These are phyloP conservation scores for Pseudopyricularia javanii DNA, from an alignment of 2,329 filamentous ascomycete species.

Conservation along the genomic window DNA sequence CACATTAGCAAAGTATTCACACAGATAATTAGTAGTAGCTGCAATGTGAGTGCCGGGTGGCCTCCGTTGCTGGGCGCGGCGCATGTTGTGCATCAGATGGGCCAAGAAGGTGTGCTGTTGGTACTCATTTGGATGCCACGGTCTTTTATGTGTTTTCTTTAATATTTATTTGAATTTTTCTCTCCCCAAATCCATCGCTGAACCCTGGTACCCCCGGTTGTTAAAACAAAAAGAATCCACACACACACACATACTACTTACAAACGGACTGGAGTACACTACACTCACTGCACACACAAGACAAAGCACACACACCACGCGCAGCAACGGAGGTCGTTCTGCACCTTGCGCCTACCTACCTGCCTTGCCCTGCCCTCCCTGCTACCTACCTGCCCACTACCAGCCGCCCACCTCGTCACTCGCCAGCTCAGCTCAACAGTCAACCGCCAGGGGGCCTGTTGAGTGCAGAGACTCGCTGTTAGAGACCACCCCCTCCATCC, in stretches of 20 bases:
- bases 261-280: too few species aligned
- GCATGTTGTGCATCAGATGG: neutral
- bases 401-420: constrained; percentile 1
- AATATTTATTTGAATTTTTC: too few species aligned
- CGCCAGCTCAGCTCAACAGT: neutral
- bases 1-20: neutral
- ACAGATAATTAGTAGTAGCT: neutral
- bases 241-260: too few species aligned
- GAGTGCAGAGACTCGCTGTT: neutral
- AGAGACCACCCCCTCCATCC: too few species aligned
- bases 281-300: neutral
- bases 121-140: neutral
- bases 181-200: too few species aligned
- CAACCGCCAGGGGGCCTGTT: too few species aligned
- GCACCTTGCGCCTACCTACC: neutral
- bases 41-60: neutral
- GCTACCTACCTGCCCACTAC: neutral
- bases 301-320: neutral
- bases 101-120: too few species aligned
- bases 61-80: neutral
- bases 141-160: too few species aligned
- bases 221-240: too few species aligned
- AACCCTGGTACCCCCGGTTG: too few species aligned
- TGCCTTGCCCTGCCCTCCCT: too few species aligned
- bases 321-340: too few species aligned